Conservation (phyloP, 164 flowering plant species). For the Vitis riparia region DNA sequence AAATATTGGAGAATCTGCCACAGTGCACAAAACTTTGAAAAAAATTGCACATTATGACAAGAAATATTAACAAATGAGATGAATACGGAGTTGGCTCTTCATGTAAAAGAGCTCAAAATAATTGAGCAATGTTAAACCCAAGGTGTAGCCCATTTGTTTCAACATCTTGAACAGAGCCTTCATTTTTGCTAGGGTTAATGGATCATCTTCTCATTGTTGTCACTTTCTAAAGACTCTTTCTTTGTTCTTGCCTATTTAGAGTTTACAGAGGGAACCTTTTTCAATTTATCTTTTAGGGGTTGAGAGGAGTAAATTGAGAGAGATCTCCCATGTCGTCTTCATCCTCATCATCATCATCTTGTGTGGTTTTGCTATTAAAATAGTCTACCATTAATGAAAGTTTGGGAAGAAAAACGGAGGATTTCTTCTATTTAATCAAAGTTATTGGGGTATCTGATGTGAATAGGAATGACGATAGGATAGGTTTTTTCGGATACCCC, state of each 20-base stretch:
- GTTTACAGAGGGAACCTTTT: slow-evolving; percentile 27
- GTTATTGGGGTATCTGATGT: too few relatives aligned
- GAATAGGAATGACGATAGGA: too few relatives aligned
- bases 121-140: slow-evolving; percentile 54
- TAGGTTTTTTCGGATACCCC: too few relatives aligned
- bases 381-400: slow-evolving; percentile 34
- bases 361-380: background rate
- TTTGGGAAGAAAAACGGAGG: background rate
- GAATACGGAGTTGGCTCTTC: too few relatives aligned
- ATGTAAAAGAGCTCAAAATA: too few relatives aligned
- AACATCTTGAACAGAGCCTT: slow-evolving; percentile 78
- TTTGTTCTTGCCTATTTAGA: slow-evolving; percentile 56
- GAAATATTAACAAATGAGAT: too few relatives aligned
- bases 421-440: too few relatives aligned
- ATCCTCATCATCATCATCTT: slow-evolving; percentile 45
- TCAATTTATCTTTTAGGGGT: slow-evolving; percentile 26
- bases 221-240: slow-evolving; percentile 57
- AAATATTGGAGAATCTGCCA: too few relatives aligned
- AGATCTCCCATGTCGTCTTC: slow-evolving; percentile 95
- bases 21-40: too few relatives aligned
- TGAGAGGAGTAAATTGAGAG: slow-evolving; percentile 53
- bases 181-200: slow-evolving; percentile 55
- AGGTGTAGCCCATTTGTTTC: slow-evolving; percentile 90
- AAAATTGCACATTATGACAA: too few relatives aligned
- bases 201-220: slow-evolving; percentile 74